Percentiles rank a stretch among this genome's conserved stretches.
These are phyloP conservation scores for Tetrastigma voinierianum DNA, from an alignment of 164 flowering plant genomes.

Conservation along the genomic window DNA sequence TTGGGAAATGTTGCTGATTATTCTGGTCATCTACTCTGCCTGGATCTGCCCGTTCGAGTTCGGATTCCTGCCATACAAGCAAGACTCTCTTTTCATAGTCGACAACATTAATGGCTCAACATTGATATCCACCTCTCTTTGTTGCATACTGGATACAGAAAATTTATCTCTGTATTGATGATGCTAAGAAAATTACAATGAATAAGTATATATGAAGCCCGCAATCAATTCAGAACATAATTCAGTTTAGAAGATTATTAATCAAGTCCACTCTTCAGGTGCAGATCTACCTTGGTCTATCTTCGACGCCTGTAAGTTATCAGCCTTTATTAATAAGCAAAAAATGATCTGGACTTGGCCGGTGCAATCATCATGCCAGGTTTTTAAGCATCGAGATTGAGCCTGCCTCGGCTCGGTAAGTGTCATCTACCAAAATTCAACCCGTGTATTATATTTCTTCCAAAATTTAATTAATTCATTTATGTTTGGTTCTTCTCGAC, in stretches of 20 bases:
- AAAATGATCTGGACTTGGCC: constrained; percentile 52
- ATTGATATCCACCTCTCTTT: constrained; percentile 82
- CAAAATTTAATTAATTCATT: constrained; percentile 20
- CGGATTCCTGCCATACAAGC: constrained; percentile 73
- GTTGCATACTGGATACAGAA: constrained; percentile 79
- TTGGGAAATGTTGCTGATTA: constrained; percentile 85
- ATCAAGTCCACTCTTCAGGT: constrained; percentile 47
- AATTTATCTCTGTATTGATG: constrained; percentile 72
- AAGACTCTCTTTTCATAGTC: constrained; percentile 55
- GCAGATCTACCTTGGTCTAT: constrained; percentile 86
- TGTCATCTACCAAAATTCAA: constrained; percentile 34
- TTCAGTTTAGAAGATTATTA: constrained; percentile 4
- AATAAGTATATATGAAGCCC: constrained; percentile 45
- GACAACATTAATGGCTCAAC: constrained; percentile 80
- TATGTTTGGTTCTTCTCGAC: constrained; percentile 42
- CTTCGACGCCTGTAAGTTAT: constrained; percentile 78
- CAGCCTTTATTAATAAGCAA: constrained; percentile 58
- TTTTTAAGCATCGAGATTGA: constrained; percentile 90
- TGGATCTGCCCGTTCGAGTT: constrained; percentile 96
- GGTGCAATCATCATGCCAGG: constrained; percentile 81
- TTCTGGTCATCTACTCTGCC: constrained; percentile 87
- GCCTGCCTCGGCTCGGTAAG: constrained; percentile 95
- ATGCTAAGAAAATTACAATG: constrained; percentile 74
- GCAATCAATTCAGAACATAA: neutral
- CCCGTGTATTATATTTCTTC: constrained; percentile 14